A percentile compares a stretch with the other conserved stretches of the same genome.
These are phyloP conservation scores for Cladosporium colombiae DNA, from an alignment of 2,329 filamentous ascomycete species.

Conservation along the genomic window DNA sequence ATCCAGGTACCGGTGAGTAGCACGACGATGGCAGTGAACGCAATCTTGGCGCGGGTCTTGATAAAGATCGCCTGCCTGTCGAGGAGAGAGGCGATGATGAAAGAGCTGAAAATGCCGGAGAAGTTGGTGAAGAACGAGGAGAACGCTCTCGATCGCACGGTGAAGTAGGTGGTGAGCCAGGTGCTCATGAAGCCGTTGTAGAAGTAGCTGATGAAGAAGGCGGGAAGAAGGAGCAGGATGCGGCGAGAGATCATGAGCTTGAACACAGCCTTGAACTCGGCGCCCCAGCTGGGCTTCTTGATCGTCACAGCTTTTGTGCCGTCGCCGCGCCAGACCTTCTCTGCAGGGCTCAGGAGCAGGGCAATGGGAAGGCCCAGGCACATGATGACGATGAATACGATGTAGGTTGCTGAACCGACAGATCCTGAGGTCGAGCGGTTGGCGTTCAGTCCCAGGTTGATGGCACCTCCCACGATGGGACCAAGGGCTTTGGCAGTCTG, in stretches of 20 bases:
- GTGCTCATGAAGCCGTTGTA: conserved; percentile 42
- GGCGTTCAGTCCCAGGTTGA: conserved; percentile 52
- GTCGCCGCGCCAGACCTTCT: conserved; percentile 48
- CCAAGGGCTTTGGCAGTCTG: conserved; percentile 39
- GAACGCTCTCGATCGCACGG: conserved; percentile 39
- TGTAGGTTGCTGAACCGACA: conserved; percentile 45
- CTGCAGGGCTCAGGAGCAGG: conserved; percentile 47
- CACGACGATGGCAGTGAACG: conserved; percentile 35
- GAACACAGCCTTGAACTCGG: conserved; percentile 25
- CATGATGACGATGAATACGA: conserved; percentile 51
- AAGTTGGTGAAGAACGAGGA: conserved; percentile 42
- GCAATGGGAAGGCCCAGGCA: conserved; percentile 48
- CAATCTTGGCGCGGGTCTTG: conserved; percentile 37
- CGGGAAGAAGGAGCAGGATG: conserved; percentile 37
- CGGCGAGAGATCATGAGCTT: conserved; percentile 36
- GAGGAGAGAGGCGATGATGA: conserved; percentile 38
- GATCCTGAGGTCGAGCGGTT: conserved; percentile 41
- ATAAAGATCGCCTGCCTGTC: conserved; percentile 39
- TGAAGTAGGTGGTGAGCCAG: conserved; percentile 34
- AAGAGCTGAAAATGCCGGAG: conserved; percentile 39
- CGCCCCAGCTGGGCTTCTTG: conserved; percentile 29
- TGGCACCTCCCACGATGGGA: conserved; percentile 52
- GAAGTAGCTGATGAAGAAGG: conserved; percentile 39
- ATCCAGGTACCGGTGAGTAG: conserved; percentile 40
- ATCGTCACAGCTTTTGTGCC: conserved; percentile 39